Conservation (phyloP, 2,329 filamentous ascomycete species). For the Fusarium neocosmosporiellum region DNA sequence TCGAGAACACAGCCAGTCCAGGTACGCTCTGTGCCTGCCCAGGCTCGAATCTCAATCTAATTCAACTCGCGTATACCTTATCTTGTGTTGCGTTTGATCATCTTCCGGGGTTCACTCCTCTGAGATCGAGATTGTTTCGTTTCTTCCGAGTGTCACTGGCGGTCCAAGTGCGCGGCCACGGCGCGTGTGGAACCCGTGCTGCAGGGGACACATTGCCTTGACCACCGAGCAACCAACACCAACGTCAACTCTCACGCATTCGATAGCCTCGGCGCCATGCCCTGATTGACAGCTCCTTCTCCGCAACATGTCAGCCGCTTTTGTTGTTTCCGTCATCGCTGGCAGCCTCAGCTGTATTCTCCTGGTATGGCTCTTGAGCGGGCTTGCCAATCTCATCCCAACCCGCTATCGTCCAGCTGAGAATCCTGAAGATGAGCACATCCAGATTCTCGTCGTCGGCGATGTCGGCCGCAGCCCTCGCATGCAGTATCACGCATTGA, state of each 20-base stretch:
- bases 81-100: conserved; percentile 26
- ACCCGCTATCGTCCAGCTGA: conserved; percentile 50
- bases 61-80: conserved; percentile 1
- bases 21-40: neutral
- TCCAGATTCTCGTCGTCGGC: conserved; percentile 91
- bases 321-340: conserved; percentile 50
- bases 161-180: conserved; percentile 6
- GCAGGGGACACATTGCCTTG: conserved; percentile 35
- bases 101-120: conserved; percentile 19
- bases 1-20: neutral
- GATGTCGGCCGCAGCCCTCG: conserved; percentile 96
- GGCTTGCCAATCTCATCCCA: conserved; percentile 45
- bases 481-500: conserved; percentile 98
- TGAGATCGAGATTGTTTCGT: conserved; percentile 21
- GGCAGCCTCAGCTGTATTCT: conserved; percentile 49
- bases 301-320: conserved; percentile 40
- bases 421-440: conserved; percentile 53
- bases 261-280: conserved; percentile 20
- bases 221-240: conserved; percentile 7
- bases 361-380: conserved; percentile 41
- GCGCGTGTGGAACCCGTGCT: conserved; percentile 28
- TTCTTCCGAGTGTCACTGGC: conserved; percentile 17
- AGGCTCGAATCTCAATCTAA: neutral
- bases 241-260: conserved; percentile 2
- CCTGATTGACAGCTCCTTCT: conserved; percentile 15